phyloP scores from a whole-genome alignment of 345 rosid species.

The Gynandropsis gynandra region DNA sequence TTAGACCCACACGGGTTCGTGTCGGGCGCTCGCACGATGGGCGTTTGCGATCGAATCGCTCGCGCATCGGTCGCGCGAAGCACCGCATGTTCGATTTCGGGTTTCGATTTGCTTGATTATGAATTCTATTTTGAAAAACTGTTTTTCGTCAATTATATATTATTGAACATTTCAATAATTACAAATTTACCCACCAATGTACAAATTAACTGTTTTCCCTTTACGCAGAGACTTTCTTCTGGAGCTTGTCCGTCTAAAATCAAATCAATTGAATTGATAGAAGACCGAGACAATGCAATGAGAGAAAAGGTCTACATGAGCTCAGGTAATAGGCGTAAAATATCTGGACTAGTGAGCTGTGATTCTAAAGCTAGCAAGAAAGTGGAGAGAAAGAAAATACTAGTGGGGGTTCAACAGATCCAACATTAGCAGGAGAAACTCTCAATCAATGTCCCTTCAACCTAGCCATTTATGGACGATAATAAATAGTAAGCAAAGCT shows the following conservation, averaged over 20 bases:
- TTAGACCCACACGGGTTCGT: no score
- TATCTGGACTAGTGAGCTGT: conserved; percentile 45
- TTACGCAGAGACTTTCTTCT: conserved; percentile 51
- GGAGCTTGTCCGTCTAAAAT: conserved; percentile 36
- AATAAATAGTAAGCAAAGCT: no score
- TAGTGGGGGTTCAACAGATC: conserved; percentile 33
- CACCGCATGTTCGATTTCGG: no score
- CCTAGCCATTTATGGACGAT: conserved; percentile 30
- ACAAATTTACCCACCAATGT: no score
- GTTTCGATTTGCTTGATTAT: no score
- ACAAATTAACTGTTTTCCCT: background rate
- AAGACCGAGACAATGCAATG: conserved; percentile 38
- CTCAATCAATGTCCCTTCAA: conserved; percentile 1
- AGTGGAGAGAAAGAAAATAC: conserved; percentile 37
- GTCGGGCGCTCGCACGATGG: no score
- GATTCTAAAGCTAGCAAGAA: conserved; percentile 49
- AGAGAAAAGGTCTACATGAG: conserved; percentile 21
- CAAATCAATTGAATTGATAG: conserved; percentile 42
- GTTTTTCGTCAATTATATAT: no score
- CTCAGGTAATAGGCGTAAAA: conserved; percentile 36
- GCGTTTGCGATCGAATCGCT: no score
- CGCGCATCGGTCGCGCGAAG: no score
- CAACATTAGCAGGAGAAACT: conserved; percentile 33
- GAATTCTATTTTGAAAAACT: no score
- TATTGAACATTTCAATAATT: conserved; percentile 1